A percentile compares a stretch with the other conserved stretches of the same genome.
Evolutionary conservation across 164 flowering plant species (phyloP).

Genomic region (Stephania japonica): DNA sequence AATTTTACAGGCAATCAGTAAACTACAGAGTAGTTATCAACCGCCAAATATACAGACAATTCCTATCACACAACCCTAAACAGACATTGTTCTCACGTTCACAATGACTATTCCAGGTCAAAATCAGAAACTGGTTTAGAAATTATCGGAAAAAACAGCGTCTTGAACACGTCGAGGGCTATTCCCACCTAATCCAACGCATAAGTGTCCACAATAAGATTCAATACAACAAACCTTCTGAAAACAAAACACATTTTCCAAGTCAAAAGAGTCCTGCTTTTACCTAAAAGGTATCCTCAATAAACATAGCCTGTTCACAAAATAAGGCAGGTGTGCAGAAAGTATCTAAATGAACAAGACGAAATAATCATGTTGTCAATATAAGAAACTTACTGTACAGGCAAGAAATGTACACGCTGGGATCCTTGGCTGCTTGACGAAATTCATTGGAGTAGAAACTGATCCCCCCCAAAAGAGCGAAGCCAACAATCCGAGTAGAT

Average conservation of each 20-base stretch:
- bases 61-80: too few species aligned
- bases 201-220: background rate
- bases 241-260: background rate
- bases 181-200: background rate
- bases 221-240: background rate
- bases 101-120: too few species aligned
- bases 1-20: too few species aligned
- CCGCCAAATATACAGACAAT: too few species aligned
- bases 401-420: conserved; percentile 25
- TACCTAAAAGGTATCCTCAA: background rate
- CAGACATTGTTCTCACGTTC: too few species aligned
- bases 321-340: conserved; percentile 10
- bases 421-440: background rate
- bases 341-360: conserved; percentile 9
- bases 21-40: too few species aligned
- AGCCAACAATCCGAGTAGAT: conserved; percentile 8
- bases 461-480: conserved; percentile 1
- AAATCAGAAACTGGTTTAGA: too few species aligned
- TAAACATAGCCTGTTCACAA: conserved; percentile 5
- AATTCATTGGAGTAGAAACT: conserved; percentile 9
- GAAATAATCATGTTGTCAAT: conserved; percentile 7
- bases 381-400: conserved; percentile 28
- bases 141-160: too few species aligned
- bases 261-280: background rate
- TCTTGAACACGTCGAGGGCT: too few species aligned